Percentiles rank a stretch among this genome's conserved stretches.
phyloP scores from a whole-genome alignment of 768 basidiomycete genomes.

The Pulveroboletus ravenelii region DNA sequence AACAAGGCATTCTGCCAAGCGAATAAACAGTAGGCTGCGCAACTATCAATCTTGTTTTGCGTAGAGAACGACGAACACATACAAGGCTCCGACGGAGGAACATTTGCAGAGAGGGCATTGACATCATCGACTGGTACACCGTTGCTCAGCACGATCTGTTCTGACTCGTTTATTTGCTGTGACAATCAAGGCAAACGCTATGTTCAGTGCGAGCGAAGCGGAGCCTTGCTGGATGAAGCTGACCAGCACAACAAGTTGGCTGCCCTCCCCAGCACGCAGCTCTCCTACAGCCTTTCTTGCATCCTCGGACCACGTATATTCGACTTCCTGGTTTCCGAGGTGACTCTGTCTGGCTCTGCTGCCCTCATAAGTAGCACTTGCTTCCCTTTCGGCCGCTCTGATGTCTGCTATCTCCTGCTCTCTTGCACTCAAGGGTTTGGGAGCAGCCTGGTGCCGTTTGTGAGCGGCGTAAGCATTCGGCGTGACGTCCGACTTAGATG shows the following conservation, averaged over 20 bases:
- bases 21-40: slow-evolving; percentile 55
- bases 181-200: background rate
- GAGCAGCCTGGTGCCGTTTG: slow-evolving; percentile 62
- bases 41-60: background rate
- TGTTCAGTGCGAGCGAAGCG: background rate
- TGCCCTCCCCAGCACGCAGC: slow-evolving; percentile 47
- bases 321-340: slow-evolving; percentile 50
- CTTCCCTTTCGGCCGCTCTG: slow-evolving; percentile 67
- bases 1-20: slow-evolving; percentile 52
- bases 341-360: slow-evolving; percentile 53
- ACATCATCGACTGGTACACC: slow-evolving; percentile 38
- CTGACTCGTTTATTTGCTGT: slow-evolving; percentile 62
- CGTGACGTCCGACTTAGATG: slow-evolving; percentile 61
- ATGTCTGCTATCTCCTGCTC: slow-evolving; percentile 82
- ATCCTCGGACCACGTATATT: slow-evolving; percentile 63
- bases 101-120: slow-evolving; percentile 40
- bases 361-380: slow-evolving; percentile 51
- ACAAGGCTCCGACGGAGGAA: slow-evolving; percentile 62
- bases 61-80: slow-evolving; percentile 2
- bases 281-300: slow-evolving; percentile 59
- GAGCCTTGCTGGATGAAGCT: slow-evolving; percentile 17
- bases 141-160: slow-evolving; percentile 53
- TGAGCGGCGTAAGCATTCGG: slow-evolving; percentile 71
- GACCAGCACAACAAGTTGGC: slow-evolving; percentile 62
- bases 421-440: slow-evolving; percentile 74